Base-by-base conservation (phyloP, 2,329 filamentous ascomycete species). In the Zymoseptoria crescenta region DNA sequence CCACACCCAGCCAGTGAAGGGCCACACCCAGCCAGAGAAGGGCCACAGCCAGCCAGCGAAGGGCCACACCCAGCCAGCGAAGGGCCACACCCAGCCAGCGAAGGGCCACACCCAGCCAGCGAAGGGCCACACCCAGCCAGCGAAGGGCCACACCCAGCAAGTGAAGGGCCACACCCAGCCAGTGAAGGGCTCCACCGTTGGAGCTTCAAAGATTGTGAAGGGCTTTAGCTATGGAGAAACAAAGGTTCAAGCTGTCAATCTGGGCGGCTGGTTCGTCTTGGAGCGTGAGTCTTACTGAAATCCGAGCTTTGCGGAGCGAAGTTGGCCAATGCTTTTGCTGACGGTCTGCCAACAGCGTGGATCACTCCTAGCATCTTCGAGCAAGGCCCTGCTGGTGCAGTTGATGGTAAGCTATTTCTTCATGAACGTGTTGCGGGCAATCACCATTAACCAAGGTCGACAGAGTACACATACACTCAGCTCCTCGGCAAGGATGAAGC, bases 171-270 rank as follows among this genome's bases (percentile, higher is more conserved):
- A 24, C 24, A 2, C 2, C 24, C 24, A 24, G 2, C 4, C 24
- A 24, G 24, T 4, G 24, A 24, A 24, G 24, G 24, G 24, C 24
- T 24, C 24, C 24, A 24, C 4, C 24, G 2, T 3, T 4, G 24
- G 24, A 24, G 24, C 24, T 3, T 24, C 24, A 24, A 24, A 24
- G 24, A 4, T 24, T 24, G 24, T 16, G 35, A 45, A 45, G 35
- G 35, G 35, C 35, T 85, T 85, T 64, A 71, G 80, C 65, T 85
- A 82, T 70, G 75, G 77, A 58, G 69, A 69, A 50, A 66, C 80
- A 20, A 85, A 83, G 67, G 79, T 87, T 49, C 81, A 83, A 10
- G 85, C 85, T 57, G 84, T 87, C 29, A 87, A 87, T 68, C 75
- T 86, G 4, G 70, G 85, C 56, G 85, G 85, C 30, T 86, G 83